Evolutionary conservation across 2,329 filamentous ascomycete species (phyloP).

Genomic region (Cordyceps tenuipes): DNA sequence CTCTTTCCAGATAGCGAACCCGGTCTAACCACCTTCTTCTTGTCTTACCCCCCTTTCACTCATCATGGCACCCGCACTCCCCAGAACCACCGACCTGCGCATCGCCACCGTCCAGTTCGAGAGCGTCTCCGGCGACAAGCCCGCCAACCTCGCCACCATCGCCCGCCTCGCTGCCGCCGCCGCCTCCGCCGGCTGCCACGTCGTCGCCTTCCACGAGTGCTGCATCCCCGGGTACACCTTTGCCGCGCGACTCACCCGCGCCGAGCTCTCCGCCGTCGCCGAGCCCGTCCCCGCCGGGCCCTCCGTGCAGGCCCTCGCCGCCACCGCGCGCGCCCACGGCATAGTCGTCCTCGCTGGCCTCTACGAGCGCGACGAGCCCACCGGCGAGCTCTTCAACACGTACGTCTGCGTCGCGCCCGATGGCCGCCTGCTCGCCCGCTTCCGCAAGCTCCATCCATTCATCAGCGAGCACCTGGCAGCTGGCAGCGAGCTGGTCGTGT

Average conservation of each 20-base stretch:
- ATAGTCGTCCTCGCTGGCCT: slow-evolving; percentile 13
- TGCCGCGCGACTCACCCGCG: slow-evolving; percentile 3
- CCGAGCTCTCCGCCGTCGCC: slow-evolving; percentile 8
- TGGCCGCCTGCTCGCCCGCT: slow-evolving; percentile 12
- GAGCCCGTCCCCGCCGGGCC: slow-evolving; percentile 6
- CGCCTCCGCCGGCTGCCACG: neutral
- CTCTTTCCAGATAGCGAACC: too few relatives aligned
- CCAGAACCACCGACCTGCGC: neutral
- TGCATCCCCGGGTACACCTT: slow-evolving; percentile 14
- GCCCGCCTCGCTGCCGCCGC: slow-evolving; percentile 4
- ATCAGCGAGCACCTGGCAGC: slow-evolving; percentile 13
- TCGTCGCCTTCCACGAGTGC: slow-evolving; percentile 14
- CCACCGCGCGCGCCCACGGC: neutral
- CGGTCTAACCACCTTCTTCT: too few relatives aligned
- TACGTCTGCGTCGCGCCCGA: slow-evolving; percentile 14
- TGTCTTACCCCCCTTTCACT: too few relatives aligned
- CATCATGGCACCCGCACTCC: neutral
- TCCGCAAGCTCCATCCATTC: slow-evolving; percentile 16
- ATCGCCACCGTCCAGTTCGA: slow-evolving; percentile 14
- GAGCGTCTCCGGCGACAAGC: slow-evolving; percentile 13
- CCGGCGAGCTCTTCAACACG: slow-evolving; percentile 13
- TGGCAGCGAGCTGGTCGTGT: slow-evolving; percentile 13
- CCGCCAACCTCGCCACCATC: slow-evolving; percentile 11
- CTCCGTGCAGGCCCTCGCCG: slow-evolving; percentile 4
- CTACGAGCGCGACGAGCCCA: slow-evolving; percentile 9